Percentiles rank a stretch among this genome's conserved stretches.
Conservation (phyloP, 2,329 filamentous ascomycete species). For the Colletotrichum graminicola region DNA sequence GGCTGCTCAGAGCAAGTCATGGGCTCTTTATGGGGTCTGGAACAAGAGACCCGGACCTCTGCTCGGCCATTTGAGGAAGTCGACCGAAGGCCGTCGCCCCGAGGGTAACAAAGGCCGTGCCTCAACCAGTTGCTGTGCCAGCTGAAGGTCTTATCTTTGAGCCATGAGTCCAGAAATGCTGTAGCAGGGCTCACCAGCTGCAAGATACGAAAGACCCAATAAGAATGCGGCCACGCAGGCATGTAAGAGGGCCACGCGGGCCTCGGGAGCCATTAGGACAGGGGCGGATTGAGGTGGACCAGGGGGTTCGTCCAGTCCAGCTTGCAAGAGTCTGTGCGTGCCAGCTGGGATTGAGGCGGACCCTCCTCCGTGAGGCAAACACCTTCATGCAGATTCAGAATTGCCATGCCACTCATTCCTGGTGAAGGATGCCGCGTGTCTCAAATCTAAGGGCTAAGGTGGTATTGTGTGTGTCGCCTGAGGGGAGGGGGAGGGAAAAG, state of each 20-base stretch:
- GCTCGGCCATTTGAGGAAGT: not conserved
- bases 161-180: not conserved
- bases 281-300: not conserved
- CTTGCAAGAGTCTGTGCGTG: not conserved
- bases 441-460: not conserved
- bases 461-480: not conserved
- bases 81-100: not conserved
- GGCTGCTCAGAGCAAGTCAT: not conserved
- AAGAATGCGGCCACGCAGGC: not conserved
- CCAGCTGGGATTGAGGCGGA: not conserved
- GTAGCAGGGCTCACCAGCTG: not conserved
- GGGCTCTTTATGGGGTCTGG: not conserved
- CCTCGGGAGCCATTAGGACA: not conserved
- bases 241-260: not conserved
- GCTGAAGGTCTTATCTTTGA: not conserved
- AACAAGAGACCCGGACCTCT: not conserved
- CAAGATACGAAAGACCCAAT: not conserved
- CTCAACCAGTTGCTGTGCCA: not conserved
- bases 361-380: not conserved
- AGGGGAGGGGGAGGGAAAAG: not conserved
- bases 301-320: not conserved
- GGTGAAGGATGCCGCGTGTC: constrained; percentile 2
- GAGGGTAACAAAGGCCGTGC: not conserved
- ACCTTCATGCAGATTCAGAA: not conserved
- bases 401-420: constrained; percentile 13